Base-by-base conservation (phyloP, 163 green algal species). In the Volvox carteri region DNA sequence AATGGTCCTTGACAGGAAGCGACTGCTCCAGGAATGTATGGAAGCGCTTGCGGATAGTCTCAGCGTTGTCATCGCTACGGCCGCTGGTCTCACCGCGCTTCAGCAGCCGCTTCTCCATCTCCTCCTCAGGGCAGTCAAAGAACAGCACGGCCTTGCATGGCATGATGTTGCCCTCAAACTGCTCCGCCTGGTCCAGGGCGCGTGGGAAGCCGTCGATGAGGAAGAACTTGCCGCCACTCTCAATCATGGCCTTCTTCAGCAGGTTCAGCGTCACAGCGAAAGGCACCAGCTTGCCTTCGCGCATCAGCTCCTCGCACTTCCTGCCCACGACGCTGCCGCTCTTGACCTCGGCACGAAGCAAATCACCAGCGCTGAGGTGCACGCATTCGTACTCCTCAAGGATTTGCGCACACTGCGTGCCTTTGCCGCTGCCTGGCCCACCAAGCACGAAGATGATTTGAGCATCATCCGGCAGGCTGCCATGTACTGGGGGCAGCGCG, bases 181-280 rank as follows among this genome's bases (percentile, higher is more conserved):
- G 37, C 37, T 77, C 50, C 0, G 91, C 94, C 90, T 97, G 95
- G 89, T 97, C 95, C 79, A 97, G 67, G 0, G 94, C 95, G 37
- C 91, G 76, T 12, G 91, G 88, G 92, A 98, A 98, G 86, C 96
- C 96, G 79, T 98, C 96, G 56, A 98, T 95, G 41, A 98, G 93
- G 92, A 97, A 97, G 42, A 90, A 72, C 19, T 62, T 93, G 62
- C 80, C 91, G 11, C 90, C 86, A 73, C 86, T 94, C 39, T 88
- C 50, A 23, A 95, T 87, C 95, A 98, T 98, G 28, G 95, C 95
- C 28, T 90, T 70, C 84, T 88, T 88, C 28, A 88, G 84, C 68
- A 88, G 52, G 52, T 80, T 76, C 37, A 88, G 84, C 25, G 84
- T 88, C 33, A 95, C 92, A n/a, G 93, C 86, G 87, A 94, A 85